Conservation (phyloP, 352 stramenopile species). For the Aphanomyces stellatus region DNA sequence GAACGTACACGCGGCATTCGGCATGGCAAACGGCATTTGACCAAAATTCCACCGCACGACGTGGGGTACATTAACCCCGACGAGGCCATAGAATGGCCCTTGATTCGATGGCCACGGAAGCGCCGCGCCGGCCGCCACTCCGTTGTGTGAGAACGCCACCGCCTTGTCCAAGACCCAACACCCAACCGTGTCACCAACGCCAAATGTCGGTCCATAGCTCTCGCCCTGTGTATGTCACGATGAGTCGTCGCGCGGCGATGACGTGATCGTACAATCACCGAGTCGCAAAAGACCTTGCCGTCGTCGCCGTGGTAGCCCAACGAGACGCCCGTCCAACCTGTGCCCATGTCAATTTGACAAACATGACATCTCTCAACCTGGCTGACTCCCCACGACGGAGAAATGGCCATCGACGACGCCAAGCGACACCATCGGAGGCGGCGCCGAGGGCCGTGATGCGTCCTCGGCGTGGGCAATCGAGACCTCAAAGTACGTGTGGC, state of each 20-base stretch:
- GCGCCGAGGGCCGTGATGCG: too few relatives aligned
- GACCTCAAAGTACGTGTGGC: slow-evolving; percentile 68
- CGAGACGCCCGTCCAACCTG: slow-evolving; percentile 46
- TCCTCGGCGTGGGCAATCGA: slow-evolving; percentile 29
- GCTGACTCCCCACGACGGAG: slow-evolving; percentile 46
- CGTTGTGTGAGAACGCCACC: slow-evolving; percentile 65
- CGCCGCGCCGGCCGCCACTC: slow-evolving; percentile 3
- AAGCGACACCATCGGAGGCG: too few relatives aligned
- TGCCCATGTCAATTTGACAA: neutral
- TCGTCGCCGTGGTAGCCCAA: slow-evolving; percentile 76
- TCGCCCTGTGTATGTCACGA: slow-evolving; percentile 35
- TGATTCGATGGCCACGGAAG: neutral
- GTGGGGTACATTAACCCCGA: slow-evolving; percentile 71
- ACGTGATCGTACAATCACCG: too few relatives aligned
- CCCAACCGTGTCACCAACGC: slow-evolving; percentile 51
- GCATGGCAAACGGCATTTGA: slow-evolving; percentile 52
- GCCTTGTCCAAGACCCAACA: slow-evolving; percentile 44
- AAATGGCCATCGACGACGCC: slow-evolving; percentile 45
- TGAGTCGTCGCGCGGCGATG: too few relatives aligned
- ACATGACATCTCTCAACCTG: slow-evolving; percentile 21
- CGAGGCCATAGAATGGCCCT: slow-evolving; percentile 57
- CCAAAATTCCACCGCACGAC: slow-evolving; percentile 78
- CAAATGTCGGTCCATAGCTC: slow-evolving; percentile 30
- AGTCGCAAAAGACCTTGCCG: slow-evolving; percentile 43
- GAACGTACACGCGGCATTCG: too few relatives aligned